These are phyloP conservation scores for Trichomonas vaginalis DNA, from an alignment of 208 protist species.

Conservation along the genomic window DNA sequence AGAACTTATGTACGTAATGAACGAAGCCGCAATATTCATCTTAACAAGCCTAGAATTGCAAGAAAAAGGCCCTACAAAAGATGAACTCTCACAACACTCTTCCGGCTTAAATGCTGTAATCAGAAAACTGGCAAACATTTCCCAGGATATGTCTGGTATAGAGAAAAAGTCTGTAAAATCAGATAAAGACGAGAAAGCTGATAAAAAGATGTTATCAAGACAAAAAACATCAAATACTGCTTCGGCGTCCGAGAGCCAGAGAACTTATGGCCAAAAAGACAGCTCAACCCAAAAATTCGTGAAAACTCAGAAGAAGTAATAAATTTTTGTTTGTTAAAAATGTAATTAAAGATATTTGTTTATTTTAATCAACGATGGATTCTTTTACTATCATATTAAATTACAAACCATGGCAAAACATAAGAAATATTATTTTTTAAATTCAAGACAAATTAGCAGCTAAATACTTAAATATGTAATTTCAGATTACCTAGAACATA, in stretches of 20 bases:
- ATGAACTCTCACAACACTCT: not conserved
- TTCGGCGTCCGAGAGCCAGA: no score
- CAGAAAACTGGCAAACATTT: not conserved
- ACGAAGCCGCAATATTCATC: not conserved
- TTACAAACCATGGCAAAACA: no score
- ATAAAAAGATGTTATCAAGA: not conserved
- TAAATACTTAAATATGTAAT: no score
- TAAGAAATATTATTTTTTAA: no score
- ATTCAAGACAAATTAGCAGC: no score
- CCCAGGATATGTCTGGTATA: not conserved
- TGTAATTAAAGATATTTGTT: no score
- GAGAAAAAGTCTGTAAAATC: not conserved
- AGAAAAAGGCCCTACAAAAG: constrained; percentile 11
- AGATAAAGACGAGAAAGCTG: not conserved
- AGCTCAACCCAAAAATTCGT: not conserved
- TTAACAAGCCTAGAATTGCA: not conserved
- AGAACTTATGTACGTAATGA: not conserved
- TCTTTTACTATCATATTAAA: no score
- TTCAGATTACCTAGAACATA: no score
- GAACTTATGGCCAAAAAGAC: not conserved
- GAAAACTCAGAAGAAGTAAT: not conserved
- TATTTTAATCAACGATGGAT: no score
- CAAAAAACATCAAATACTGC: not conserved
- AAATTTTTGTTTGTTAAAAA: not conserved
- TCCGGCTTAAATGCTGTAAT: not conserved